Evolutionary conservation across 805 yeast genomes (phyloP), one percentile per base, ranked within the genome.

Genomic region (Starmerella potacharoeniae): DNA sequence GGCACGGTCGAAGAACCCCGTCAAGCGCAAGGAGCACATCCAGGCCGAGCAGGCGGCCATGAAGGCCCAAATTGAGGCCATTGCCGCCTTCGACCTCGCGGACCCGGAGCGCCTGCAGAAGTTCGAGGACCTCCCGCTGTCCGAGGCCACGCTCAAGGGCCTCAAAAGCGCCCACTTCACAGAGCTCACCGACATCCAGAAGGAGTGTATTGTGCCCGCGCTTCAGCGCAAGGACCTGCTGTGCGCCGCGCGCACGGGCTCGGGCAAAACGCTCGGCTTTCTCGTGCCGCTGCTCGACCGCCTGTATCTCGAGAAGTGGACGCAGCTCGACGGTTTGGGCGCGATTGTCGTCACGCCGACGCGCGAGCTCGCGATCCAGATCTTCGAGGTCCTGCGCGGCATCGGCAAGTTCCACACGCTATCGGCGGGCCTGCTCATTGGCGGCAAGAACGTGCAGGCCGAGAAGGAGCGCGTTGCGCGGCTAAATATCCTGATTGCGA

Each of bases 331-430:
- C 67, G 96, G 96, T 1, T 73, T 90, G 41, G 96, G 95, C 6
- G 96, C 95, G 0, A 72, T 89, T 55, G 80, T 89, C 29, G 81
- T 89, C n/a, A 82, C 95, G 1, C 96, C 97, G 5, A 89, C 96
- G 0, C 77, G 97, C 68, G 97, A 89, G 65, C 64, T 89, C 62
- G 96, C 96, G 0, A 82, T 87, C 59, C 97, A 89, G 70, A 89
- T 84, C 30, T 89, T 89, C 64, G 95, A 88, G 64, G 96, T 89
- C 5, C 70, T 89, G 57, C 74, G 82, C n/a, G 84, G 82, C 62
- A 82, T 89, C 52, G 97, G 96, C 28, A 78, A 81, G 46, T 75
- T 79, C 61, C 83, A 82, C 61, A 71, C 81, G 3, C 83, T 89
- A 57, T 84, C 95, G 6, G 96, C 96, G 0, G 96, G 96, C 56